Evolutionary conservation across 2,329 filamentous ascomycete species (phyloP).

Genomic region (Fusarium temperatum): DNA sequence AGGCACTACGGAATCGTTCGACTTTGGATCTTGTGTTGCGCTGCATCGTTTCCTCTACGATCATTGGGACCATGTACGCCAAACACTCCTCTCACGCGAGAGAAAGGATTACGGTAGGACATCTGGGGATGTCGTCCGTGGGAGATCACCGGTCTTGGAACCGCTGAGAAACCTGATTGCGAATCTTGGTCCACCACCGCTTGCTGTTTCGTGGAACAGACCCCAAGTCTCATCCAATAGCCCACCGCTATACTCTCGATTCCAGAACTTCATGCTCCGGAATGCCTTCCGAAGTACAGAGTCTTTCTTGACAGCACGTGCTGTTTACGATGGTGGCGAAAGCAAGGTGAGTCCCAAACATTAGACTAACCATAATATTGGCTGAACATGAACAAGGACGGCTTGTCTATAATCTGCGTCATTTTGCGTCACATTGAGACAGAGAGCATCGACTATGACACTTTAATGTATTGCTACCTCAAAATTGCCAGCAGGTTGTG

Average conservation of each 20-base stretch:
- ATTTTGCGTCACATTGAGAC: conserved; percentile 74
- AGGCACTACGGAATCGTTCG: conserved; percentile 62
- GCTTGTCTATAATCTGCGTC: conserved; percentile 73
- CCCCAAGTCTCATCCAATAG: conserved; percentile 71
- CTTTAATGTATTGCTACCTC: conserved; percentile 72
- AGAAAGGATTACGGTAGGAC: conserved; percentile 65
- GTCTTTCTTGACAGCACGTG: conserved; percentile 69
- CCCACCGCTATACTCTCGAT: conserved; percentile 71
- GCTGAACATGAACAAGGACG: conserved; percentile 62
- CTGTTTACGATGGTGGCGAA: conserved; percentile 76
- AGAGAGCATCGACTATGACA: conserved; percentile 72
- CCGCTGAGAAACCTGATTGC: conserved; percentile 69
- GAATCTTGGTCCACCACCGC: conserved; percentile 72
- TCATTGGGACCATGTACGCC: conserved; percentile 75
- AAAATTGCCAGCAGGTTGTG: conserved; percentile 77
- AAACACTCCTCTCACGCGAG: conserved; percentile 69
- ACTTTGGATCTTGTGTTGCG: conserved; percentile 76
- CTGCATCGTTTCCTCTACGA: conserved; percentile 76
- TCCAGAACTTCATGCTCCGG: conserved; percentile 77
- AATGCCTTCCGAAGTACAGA: conserved; percentile 73
- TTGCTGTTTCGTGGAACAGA: conserved; percentile 75
- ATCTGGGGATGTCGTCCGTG: conserved; percentile 61
- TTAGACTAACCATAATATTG: background rate
- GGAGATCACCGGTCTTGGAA: conserved; percentile 66
- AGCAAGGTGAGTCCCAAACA: conserved; percentile 61